Evolutionary conservation across 495 filamentous ascomycete genomes (phyloP).

Genomic region (Amphirosellinia nigrospora): DNA sequence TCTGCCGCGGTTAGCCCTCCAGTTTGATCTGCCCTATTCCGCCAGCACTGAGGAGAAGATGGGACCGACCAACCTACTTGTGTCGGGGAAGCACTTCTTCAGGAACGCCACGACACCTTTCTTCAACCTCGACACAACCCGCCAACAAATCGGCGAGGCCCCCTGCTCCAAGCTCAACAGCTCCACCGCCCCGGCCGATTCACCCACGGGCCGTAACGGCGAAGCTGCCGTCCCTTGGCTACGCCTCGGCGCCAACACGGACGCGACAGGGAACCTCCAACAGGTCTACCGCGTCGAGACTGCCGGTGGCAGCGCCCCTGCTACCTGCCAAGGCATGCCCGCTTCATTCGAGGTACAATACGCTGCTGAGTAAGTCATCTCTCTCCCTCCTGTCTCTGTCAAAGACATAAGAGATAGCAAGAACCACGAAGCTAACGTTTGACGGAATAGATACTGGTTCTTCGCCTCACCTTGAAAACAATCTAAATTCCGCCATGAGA

Average conservation of each 20-base stretch:
- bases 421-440: conserved; percentile 2
- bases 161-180: conserved; percentile 63
- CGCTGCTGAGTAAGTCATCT: conserved; percentile 74
- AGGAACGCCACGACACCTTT: conserved; percentile 70
- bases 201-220: conserved; percentile 56
- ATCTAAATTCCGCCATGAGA: not conserved
- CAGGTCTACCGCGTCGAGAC: conserved; percentile 88
- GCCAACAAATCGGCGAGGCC: conserved; percentile 63
- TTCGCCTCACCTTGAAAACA: conserved; percentile 27
- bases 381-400: conserved; percentile 4
- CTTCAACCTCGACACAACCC: conserved; percentile 71
- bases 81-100: conserved; percentile 83
- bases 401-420: not conserved
- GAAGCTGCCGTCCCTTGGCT: conserved; percentile 75
- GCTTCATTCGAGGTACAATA: conserved; percentile 76
- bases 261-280: conserved; percentile 66
- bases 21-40: conserved; percentile 57
- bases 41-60: conserved; percentile 42
- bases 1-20: conserved; percentile 61
- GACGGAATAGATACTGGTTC: conserved; percentile 48
- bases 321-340: conserved; percentile 71
- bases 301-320: conserved; percentile 77
- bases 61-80: conserved; percentile 59
- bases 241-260: conserved; percentile 58
- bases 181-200: conserved; percentile 62